Evolutionary conservation across 306 rosid species (phyloP), one percentile per base, ranked within the genome.

Genomic region (Ammopiptanthus mongolicus): DNA sequence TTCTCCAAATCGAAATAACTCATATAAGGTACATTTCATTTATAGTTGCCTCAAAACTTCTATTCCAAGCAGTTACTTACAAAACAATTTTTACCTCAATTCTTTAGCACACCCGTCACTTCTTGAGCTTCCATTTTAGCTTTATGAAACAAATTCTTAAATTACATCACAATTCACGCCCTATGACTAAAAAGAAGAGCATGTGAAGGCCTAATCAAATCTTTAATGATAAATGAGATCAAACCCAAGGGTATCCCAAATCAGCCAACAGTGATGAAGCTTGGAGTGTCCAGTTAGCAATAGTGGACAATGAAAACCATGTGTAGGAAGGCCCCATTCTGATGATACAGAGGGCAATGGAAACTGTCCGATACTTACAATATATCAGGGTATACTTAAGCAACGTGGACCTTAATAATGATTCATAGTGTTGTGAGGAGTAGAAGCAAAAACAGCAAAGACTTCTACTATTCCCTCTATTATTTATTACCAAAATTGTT

Each of bases 401-500:
- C 47, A 42, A 1, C 73, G 88, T 78, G 91, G 92, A 66, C 88
- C 89, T 74, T 60, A 53, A 78, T 52, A 77, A 88, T 90, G 82
- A 90, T 90, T 80, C 71, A 65, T 59, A 61, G 71, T 83, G 88
- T 79, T 75, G 61, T 79, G 68, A 77, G 69, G 23, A 76, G 80
- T 75, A 66, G 82, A 79, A 86, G 89, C 83, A 90, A 81, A 79
- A 78, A 80, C 86, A 90, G 88, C 90, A 79, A 86, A 87, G 87
- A 81, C 64, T 73, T 74, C 53, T 73, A 33, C 46, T 11, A 65
- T 81, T 71, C 37, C 21, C 74, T 65, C 79, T 9, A 80, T 80
- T 74, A 80, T 79, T 66, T 66, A 79, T 61, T 8, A 11, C n/a
- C 74, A 80, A 15, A 76, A 15, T 33, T 19, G 53, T 69, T 62